phyloP scores from a whole-genome alignment of 371 early-diverging fungal species.

The Mucor sp. region DNA sequence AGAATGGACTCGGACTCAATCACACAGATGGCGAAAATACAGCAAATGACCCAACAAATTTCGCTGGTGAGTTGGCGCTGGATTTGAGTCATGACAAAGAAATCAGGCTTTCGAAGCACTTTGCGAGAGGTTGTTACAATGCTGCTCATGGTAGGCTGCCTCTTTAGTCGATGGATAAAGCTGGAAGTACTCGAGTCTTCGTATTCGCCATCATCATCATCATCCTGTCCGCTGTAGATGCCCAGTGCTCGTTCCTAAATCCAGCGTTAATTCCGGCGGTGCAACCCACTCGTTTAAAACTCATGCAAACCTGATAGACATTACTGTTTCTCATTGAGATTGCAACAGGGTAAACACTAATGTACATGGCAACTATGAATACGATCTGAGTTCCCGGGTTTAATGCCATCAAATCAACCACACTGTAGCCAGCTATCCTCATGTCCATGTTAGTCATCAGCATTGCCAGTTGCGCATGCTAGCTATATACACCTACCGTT shows the following conservation, averaged over 20 bases:
- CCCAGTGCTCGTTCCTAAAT: conserved; percentile 51
- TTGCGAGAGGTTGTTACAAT: conserved; percentile 39
- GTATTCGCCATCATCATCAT: conserved; percentile 15
- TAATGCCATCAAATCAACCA: conserved; percentile 29
- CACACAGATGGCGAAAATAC: conserved; percentile 38
- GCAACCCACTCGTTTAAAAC: background rate
- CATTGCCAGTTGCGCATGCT: background rate
- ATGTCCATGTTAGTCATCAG: background rate
- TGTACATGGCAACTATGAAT: conserved; percentile 43
- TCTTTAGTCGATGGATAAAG: conserved; percentile 27
- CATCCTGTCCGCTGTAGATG: conserved; percentile 38
- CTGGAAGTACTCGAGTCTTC: background rate
- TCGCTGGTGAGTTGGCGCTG: conserved; percentile 52
- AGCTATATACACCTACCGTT: conserved; percentile 44
- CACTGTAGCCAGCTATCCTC: conserved; percentile 35
- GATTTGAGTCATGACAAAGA: conserved; percentile 50
- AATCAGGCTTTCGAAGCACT: conserved; percentile 42
- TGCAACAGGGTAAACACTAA: conserved; percentile 39
- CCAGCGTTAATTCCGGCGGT: background rate
- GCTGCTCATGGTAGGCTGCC: conserved; percentile 40
- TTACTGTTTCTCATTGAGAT: conserved; percentile 47
- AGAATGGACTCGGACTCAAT: conserved; percentile 37
- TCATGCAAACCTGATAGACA: conserved; percentile 32
- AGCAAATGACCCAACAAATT: conserved; percentile 48
- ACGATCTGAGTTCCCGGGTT: conserved; percentile 36